Percentiles rank a stretch among this genome's conserved stretches.
These are phyloP conservation scores for Coemansia sp. DNA, from an alignment of 192 early-diverging fungal genomes.

Conservation along the genomic window DNA sequence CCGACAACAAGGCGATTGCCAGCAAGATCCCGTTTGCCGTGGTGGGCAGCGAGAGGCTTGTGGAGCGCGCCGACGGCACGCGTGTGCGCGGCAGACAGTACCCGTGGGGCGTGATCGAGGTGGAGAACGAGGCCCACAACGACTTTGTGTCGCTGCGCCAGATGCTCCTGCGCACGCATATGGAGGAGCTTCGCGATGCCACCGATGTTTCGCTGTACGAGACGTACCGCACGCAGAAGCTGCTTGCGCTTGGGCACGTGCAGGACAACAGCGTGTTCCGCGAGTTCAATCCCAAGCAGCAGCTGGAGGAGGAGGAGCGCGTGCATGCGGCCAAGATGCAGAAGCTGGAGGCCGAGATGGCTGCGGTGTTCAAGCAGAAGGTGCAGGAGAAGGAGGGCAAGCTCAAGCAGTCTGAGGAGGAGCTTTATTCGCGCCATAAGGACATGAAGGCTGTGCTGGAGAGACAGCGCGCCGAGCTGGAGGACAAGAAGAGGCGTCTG, in stretches of 20 bases:
- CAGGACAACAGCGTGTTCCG: conserved; percentile 75
- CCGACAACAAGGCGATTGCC: conserved; percentile 74
- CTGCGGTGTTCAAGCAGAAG: conserved; percentile 94
- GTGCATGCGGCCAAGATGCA: conserved; percentile 89
- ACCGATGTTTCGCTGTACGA: conserved; percentile 89
- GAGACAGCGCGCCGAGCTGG: conserved; percentile 86
- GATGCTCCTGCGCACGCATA: conserved; percentile 84
- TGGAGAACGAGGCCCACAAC: conserved; percentile 92
- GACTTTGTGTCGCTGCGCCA: conserved; percentile 93
- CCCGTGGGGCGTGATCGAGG: conserved; percentile 92
- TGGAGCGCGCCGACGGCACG: conserved; percentile 74
- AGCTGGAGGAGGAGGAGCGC: conserved; percentile 87
- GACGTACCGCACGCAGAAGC: conserved; percentile 90
- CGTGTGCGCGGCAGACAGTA: conserved; percentile 83
- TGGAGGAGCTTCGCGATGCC: conserved; percentile 92
- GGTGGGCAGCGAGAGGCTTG: conserved; percentile 79
- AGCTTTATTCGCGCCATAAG: conserved; percentile 89
- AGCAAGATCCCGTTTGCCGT: conserved; percentile 88
- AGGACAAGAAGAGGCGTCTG: conserved; percentile 84
- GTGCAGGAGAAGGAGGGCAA: conserved; percentile 98
- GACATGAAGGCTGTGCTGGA: conserved; percentile 97
- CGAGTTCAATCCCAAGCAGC: conserved; percentile 67
- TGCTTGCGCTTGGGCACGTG: conserved; percentile 76
- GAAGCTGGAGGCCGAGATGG: conserved; percentile 99
- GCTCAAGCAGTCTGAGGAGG: conserved; percentile 93